Percentiles rank a stretch among this genome's conserved stretches.
These are phyloP conservation scores for Ustilago loliicola DNA, from an alignment of 1,284 basidiomycete species.

Conservation along the genomic window DNA sequence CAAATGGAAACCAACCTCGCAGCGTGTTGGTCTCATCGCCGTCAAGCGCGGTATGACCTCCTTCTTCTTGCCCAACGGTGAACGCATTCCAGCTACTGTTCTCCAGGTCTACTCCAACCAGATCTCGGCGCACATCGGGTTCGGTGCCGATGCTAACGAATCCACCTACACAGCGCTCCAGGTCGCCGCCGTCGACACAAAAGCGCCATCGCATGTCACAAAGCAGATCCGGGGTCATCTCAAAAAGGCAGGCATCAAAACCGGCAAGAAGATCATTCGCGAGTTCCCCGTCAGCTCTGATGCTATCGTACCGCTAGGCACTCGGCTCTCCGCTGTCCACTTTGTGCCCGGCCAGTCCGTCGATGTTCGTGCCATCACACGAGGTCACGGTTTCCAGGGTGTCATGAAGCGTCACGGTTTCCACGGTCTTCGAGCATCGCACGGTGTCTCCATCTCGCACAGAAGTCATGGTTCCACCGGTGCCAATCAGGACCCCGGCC, in stretches of 20 bases:
- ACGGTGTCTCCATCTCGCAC: constrained; percentile 96
- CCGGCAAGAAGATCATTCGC: constrained; percentile 84
- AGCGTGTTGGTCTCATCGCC: constrained; percentile 88
- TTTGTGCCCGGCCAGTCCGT: constrained; percentile 98
- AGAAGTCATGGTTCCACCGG: constrained; percentile 93
- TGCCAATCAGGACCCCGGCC: constrained; percentile 88
- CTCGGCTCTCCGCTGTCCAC: constrained; percentile 88
- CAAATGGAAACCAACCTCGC: constrained; percentile 84
- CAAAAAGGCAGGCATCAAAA: constrained; percentile 80
- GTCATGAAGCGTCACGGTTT: constrained; percentile 98
- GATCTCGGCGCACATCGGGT: constrained; percentile 57
- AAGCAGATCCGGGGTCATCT: constrained; percentile 93
- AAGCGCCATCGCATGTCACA: constrained; percentile 76
- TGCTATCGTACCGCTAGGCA: constrained; percentile 90
- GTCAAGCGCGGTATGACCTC: constrained; percentile 96
- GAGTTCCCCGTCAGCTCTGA: constrained; percentile 92
- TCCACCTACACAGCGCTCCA: constrained; percentile 65
- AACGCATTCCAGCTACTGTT: constrained; percentile 89
- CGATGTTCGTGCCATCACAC: constrained; percentile 93
- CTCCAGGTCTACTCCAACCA: constrained; percentile 80
- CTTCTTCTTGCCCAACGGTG: constrained; percentile 91
- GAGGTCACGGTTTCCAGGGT: constrained; percentile 95
- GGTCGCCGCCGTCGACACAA: constrained; percentile 74
- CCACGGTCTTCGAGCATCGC: constrained; percentile 89
- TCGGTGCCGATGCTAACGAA: constrained; percentile 21